Evolutionary conservation across 2,329 filamentous ascomycete species (phyloP).

Genomic region (Escovopsis sp.): DNA sequence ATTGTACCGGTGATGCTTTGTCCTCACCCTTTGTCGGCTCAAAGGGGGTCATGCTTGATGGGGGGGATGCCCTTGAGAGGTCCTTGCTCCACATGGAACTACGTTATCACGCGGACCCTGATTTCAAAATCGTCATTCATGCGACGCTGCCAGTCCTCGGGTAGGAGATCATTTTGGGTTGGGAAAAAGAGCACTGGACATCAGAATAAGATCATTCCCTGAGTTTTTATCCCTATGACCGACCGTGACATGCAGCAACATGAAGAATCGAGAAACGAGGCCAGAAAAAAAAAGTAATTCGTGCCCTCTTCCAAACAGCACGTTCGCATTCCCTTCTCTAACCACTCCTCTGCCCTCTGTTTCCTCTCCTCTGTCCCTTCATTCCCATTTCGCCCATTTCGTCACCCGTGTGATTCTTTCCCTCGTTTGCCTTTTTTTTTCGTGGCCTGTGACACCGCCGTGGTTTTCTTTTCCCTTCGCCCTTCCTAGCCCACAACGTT

Average conservation of each 20-base stretch:
- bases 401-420: too few relatives aligned
- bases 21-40: too few relatives aligned
- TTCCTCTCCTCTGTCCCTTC: constrained; percentile 3
- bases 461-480: too few relatives aligned
- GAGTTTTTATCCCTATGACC: constrained; percentile 26
- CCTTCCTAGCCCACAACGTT: constrained; percentile 1
- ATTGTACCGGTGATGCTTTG: too few relatives aligned
- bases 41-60: neutral
- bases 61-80: too few relatives aligned
- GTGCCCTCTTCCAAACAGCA: constrained; percentile 1
- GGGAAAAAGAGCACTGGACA: constrained; percentile 9
- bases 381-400: too few relatives aligned
- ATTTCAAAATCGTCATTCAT: neutral
- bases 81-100: too few relatives aligned
- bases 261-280: constrained; percentile 24
- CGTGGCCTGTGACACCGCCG: too few relatives aligned
- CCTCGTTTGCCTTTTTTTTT: too few relatives aligned
- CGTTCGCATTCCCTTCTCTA: constrained; percentile 14
- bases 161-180: neutral
- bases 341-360: constrained; percentile 7
- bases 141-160: neutral
- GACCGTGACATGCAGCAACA: constrained; percentile 31
- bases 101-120: too few relatives aligned
- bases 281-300: constrained; percentile 6
- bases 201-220: constrained; percentile 14